Percentiles rank a stretch among this genome's conserved stretches.
phyloP scores from a whole-genome alignment of 2,329 filamentous ascomycete species.

The Penicillium fuscoglaucum region DNA sequence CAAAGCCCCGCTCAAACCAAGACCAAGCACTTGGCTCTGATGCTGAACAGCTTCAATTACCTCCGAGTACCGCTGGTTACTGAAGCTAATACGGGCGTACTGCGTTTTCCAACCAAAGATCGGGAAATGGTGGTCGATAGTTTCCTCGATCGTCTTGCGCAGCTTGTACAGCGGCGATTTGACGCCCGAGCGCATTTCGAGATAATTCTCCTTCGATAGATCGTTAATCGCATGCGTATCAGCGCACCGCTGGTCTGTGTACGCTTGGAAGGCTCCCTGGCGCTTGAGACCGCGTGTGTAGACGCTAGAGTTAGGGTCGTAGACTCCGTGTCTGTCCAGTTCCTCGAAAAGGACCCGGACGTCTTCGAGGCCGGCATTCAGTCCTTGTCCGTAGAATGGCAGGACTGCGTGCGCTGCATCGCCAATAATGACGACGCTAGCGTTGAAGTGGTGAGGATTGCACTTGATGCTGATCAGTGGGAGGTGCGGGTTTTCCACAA shows the following conservation, averaged over 20 bases:
- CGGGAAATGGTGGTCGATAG: constrained; percentile 73
- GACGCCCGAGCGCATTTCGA: constrained; percentile 89
- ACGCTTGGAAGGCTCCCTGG: constrained; percentile 63
- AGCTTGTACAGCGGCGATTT: constrained; percentile 73
- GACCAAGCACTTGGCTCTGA: constrained; percentile 64
- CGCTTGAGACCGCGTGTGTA: constrained; percentile 49
- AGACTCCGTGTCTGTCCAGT: constrained; percentile 66
- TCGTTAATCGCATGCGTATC: constrained; percentile 92
- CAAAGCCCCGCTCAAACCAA: constrained; percentile 32
- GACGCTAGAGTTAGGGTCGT: constrained; percentile 30
- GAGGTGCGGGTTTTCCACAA: constrained; percentile 79
- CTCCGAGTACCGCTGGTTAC: constrained; percentile 86
- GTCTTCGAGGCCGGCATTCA: constrained; percentile 95
- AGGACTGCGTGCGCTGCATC: constrained; percentile 98
- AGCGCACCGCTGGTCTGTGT: constrained; percentile 69
- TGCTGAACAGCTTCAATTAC: constrained; percentile 68
- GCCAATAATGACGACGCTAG: constrained; percentile 79
- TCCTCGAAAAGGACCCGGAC: constrained; percentile 83
- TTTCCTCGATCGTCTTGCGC: constrained; percentile 85
- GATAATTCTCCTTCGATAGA: constrained; percentile 84
- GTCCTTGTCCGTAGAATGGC: constrained; percentile 96
- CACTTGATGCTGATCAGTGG: constrained; percentile 94
- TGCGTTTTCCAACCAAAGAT: constrained; percentile 84
- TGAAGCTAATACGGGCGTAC: constrained; percentile 89
- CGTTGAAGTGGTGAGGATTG: constrained; percentile 76